Conservation (phyloP, 148 eudicot species). For the Chenopodium quinoa region DNA sequence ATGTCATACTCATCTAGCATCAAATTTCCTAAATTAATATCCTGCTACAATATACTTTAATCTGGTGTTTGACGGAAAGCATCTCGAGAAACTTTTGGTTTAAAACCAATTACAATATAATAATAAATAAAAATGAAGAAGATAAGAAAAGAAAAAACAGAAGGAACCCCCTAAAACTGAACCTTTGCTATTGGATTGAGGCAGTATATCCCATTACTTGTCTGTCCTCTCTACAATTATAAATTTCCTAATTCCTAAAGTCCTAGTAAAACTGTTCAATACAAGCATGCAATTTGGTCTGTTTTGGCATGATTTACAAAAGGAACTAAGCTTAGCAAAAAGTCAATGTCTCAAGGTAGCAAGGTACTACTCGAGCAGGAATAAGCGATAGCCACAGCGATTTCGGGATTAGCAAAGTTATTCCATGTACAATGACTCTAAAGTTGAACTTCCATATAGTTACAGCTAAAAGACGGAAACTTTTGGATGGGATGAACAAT, state of each 20-base stretch:
- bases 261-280: neutral
- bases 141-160: neutral
- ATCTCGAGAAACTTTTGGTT: neutral
- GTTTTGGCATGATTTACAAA: neutral
- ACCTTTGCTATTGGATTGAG: neutral
- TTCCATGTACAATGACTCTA: neutral
- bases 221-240: neutral
- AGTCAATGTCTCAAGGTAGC: neutral
- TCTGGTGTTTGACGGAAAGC: neutral
- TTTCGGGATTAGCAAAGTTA: neutral
- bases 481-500: too few relatives aligned
- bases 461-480: too few relatives aligned
- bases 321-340: neutral
- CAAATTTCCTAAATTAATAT: neutral
- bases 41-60: neutral
- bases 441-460: too few relatives aligned
- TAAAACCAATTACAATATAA: neutral
- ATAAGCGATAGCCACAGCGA: neutral
- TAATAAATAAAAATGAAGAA: neutral
- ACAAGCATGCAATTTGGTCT: neutral
- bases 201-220: neutral
- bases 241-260: neutral
- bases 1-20: neutral
- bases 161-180: neutral
- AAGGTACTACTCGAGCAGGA: constrained; percentile 2